These are phyloP conservation scores for Aspergillus pseudotamarii DNA, from an alignment of 2,329 filamentous ascomycete genomes.

Conservation along the genomic window DNA sequence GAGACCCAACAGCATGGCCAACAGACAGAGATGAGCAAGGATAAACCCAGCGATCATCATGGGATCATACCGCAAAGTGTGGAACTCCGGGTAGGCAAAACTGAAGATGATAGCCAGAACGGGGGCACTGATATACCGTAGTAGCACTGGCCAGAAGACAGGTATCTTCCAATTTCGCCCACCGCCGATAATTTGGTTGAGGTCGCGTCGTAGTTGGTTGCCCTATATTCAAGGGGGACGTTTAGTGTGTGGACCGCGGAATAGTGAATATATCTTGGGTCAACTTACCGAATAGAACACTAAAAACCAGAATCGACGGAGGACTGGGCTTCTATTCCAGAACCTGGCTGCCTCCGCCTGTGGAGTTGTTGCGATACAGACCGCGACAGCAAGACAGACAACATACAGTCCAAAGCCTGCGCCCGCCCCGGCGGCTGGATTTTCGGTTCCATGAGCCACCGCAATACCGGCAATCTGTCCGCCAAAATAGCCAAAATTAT, in stretches of 20 bases:
- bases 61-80: slow-evolving; percentile 53
- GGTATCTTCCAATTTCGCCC: slow-evolving; percentile 62
- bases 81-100: slow-evolving; percentile 56
- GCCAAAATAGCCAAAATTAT: slow-evolving; percentile 59
- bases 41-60: slow-evolving; percentile 56
- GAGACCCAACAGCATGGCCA: slow-evolving; percentile 53
- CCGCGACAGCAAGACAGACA: slow-evolving; percentile 37
- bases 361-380: slow-evolving; percentile 41
- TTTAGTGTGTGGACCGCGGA: slow-evolving; percentile 8
- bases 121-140: slow-evolving; percentile 55
- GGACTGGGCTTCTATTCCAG: slow-evolving; percentile 43
- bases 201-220: slow-evolving; percentile 58
- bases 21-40: slow-evolving; percentile 51
- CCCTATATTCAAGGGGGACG: slow-evolving; percentile 40
- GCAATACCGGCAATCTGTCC: slow-evolving; percentile 56
- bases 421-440: slow-evolving; percentile 51
- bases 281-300: slow-evolving; percentile 59
- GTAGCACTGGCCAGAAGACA: slow-evolving; percentile 52
- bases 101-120: slow-evolving; percentile 56
- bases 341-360: slow-evolving; percentile 45
- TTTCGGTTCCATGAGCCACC: slow-evolving; percentile 48
- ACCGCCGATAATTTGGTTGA: slow-evolving; percentile 57
- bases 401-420: slow-evolving; percentile 58
- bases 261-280: not conserved
- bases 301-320: slow-evolving; percentile 55